Evolutionary conservation across 2,329 filamentous ascomycete genomes (phyloP).

Genomic region (Drechslerella coelobrocha): DNA sequence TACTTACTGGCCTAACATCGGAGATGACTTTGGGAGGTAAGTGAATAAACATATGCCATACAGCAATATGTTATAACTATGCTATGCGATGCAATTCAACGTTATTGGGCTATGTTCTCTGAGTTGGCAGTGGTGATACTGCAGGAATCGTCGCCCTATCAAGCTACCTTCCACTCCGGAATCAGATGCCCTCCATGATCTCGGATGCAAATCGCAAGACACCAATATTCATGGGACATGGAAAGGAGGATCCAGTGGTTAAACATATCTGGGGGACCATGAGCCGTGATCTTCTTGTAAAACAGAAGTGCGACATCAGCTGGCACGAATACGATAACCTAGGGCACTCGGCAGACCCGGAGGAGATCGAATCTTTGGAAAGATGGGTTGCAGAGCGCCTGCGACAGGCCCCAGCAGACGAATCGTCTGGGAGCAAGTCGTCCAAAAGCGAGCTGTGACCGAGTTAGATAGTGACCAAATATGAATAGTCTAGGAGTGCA

Average conservation of each 20-base stretch:
- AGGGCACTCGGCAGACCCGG: constrained; percentile 74
- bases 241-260: constrained; percentile 77
- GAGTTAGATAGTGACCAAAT: background rate
- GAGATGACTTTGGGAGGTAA: constrained; percentile 59
- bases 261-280: constrained; percentile 71
- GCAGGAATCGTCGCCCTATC: constrained; percentile 83
- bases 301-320: constrained; percentile 72
- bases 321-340: constrained; percentile 80
- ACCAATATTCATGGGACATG: constrained; percentile 87
- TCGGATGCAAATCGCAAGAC: constrained; percentile 73
- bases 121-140: background rate
- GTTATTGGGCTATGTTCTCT: too few relatives aligned
- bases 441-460: constrained; percentile 31
- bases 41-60: background rate
- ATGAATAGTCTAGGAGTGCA: too few relatives aligned
- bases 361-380: constrained; percentile 85
- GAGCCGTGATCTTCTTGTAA: constrained; percentile 72
- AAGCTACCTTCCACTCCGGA: constrained; percentile 76
- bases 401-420: constrained; percentile 58
- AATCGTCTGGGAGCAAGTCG: too few relatives aligned
- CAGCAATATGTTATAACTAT: background rate
- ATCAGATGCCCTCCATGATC: constrained; percentile 68
- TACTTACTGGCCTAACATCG: constrained; percentile 79
- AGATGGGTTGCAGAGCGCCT: constrained; percentile 65
- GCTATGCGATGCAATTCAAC: background rate